Base-by-base conservation (phyloP, 805 yeast genomes). In the Debaryomyces castellii region DNA sequence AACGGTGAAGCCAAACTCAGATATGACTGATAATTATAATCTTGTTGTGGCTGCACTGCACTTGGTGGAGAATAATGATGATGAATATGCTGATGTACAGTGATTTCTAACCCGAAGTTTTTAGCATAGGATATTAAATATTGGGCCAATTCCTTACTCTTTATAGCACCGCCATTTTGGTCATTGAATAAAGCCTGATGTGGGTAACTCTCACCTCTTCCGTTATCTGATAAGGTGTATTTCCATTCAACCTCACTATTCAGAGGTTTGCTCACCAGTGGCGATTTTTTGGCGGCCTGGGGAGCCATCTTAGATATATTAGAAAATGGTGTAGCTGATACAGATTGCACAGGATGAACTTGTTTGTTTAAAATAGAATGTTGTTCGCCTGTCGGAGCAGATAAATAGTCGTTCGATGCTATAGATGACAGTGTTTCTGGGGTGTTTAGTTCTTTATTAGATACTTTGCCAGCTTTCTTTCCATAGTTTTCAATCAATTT, bases 21-120 rank as follows among this genome's bases (percentile, higher is more conserved):
- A 17, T 38, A 30, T 3, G 20, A 16, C 4, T 28, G 27, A 20
- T 28, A 23, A 9, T 14, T 33, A 21, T 22, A 11, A 8, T 39
- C 43, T 6, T 27, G 47, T 23, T 40, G 44, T 3, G 47, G 52
- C 5, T 51, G 54, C 14, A 14, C 20, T 21, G 24, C 30, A 20
- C 7, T 49, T 35, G 74, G 76, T 2, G 80, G 76, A 6, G 76
- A 73, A 63, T 85, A 84, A 63, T 87, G 90, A 59, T 88, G 88
- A 63, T 87, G 92, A 39, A 86, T 82, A 62, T 88, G 96, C 61
- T 89, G 96, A 64, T 89, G 96, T 17, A 89, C 78, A 3, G 89
- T 83, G 11, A 89, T 73, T 38, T 78, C 74, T 36, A 86, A 66
- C 16, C 78, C 74, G 52, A 79, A 74, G 40, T 67, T 65, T 49